Conservation (phyloP, 148 eudicot genomes). For the Heliosperma pusillum region DNA sequence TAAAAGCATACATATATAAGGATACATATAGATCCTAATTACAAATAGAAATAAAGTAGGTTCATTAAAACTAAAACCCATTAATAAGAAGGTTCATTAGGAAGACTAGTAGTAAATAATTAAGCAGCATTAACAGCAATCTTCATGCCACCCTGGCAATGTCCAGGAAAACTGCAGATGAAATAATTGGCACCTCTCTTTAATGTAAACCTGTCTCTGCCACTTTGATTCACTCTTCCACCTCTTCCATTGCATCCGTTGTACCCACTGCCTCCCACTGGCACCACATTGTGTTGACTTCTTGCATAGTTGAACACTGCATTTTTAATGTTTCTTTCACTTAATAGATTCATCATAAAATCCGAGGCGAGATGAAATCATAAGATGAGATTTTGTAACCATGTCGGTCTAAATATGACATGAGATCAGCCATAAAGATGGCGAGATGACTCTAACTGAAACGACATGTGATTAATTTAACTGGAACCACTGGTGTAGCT, state of each 20-base stretch:
- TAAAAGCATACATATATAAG: background rate
- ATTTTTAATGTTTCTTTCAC: background rate
- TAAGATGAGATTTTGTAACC: too few relatives aligned
- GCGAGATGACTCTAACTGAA: too few relatives aligned
- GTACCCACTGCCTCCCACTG: slow-evolving; percentile 1
- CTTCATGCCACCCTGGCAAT: slow-evolving; percentile 22
- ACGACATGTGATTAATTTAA: too few relatives aligned
- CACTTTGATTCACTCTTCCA: background rate
- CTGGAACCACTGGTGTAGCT: too few relatives aligned
- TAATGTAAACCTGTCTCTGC: background rate
- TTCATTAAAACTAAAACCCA: background rate
- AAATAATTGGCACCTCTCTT: slow-evolving; percentile 10
- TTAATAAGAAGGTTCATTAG: background rate
- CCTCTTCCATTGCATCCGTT: slow-evolving; percentile 8
- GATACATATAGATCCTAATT: slow-evolving; percentile 4
- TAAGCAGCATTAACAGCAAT: slow-evolving; percentile 5
- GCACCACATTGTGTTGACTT: slow-evolving; percentile 12
- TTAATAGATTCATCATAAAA: too few relatives aligned
- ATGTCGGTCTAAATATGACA: too few relatives aligned
- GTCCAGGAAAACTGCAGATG: slow-evolving; percentile 18
- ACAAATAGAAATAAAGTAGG: background rate
- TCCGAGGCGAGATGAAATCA: too few relatives aligned
- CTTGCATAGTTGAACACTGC: slow-evolving; percentile 12
- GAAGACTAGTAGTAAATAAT: background rate
- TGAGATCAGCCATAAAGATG: too few relatives aligned